A percentile compares a stretch with the other conserved stretches of the same genome.
phyloP scores from a whole-genome alignment of 495 filamentous ascomycete species.

The Tuber microsphaerosporum region DNA sequence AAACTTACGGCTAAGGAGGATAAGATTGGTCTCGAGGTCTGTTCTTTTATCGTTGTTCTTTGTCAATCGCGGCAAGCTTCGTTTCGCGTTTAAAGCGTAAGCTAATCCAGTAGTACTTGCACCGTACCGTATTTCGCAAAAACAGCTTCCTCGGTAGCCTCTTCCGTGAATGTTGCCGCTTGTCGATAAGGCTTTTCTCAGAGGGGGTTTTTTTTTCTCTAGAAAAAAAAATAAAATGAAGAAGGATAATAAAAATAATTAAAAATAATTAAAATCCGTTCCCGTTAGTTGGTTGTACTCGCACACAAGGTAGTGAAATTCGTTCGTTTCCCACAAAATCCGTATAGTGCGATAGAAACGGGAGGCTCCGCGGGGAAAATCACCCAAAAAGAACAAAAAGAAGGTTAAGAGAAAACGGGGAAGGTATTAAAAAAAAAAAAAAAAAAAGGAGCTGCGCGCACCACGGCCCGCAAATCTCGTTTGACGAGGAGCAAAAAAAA shows the following conservation, averaged over 20 bases:
- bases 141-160: neutral
- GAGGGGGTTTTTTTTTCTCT: neutral
- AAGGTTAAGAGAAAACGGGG: conserved; percentile 4
- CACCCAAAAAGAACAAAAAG: neutral
- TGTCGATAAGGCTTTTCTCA: neutral
- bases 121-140: conserved; percentile 3
- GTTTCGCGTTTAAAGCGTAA: conserved; percentile 2
- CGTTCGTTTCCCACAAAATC: neutral
- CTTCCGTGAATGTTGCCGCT: neutral
- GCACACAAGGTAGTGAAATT: neutral
- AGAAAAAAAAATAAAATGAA: neutral
- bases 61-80: conserved; percentile 4
- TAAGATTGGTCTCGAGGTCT: conserved; percentile 1
- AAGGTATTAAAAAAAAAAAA: neutral
- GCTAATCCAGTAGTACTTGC: neutral
- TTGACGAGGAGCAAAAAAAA: neutral
- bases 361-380: conserved; percentile 4
- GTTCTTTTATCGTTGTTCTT: conserved; percentile 2
- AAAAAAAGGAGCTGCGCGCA: neutral
- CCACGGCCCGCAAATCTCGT: neutral
- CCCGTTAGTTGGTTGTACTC: neutral
- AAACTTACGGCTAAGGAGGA: neutral
- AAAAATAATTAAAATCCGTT: conserved; percentile 1
- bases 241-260: neutral
- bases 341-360: neutral